A percentile compares a stretch with the other conserved stretches of the same genome.
These are phyloP conservation scores for Aureobasidium leucospermi DNA, from an alignment of 2,329 filamentous ascomycete genomes.

Conservation along the genomic window DNA sequence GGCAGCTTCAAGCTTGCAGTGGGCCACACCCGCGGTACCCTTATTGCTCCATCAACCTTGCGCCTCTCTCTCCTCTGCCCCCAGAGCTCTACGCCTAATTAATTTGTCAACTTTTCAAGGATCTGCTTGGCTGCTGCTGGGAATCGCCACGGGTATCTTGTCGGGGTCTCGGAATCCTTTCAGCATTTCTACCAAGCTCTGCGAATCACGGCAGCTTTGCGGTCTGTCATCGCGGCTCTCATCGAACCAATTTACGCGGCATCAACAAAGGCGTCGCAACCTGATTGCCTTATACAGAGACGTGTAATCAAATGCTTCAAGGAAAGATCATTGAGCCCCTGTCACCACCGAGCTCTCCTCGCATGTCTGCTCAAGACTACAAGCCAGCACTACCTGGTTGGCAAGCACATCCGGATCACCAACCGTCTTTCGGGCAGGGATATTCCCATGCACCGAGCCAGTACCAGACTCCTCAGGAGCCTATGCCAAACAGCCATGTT, in stretches of 20 bases:
- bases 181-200: slow-evolving; percentile 9
- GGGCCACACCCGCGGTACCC: slow-evolving; percentile 9
- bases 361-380: slow-evolving; percentile 41
- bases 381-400: slow-evolving; percentile 37
- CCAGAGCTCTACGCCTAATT: background rate
- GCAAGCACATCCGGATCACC: slow-evolving; percentile 30
- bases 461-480: slow-evolving; percentile 8
- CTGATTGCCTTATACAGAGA: slow-evolving; percentile 5
- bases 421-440: slow-evolving; percentile 20
- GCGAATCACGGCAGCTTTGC: slow-evolving; percentile 9
- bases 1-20: slow-evolving; percentile 9
- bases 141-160: background rate
- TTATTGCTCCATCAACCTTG: slow-evolving; percentile 12
- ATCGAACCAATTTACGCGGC: slow-evolving; percentile 5
- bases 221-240: background rate
- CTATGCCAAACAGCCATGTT: background rate
- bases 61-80: background rate
- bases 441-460: background rate
- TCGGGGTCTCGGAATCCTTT: background rate
- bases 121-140: background rate
- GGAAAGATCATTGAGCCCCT: slow-evolving; percentile 40
- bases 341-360: slow-evolving; percentile 44
- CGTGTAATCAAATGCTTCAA: slow-evolving; percentile 28
- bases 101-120: slow-evolving; percentile 11
- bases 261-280: slow-evolving; percentile 3